These are phyloP conservation scores for Trypanosoma melophagium DNA, from an alignment of 208 protist species.

Conservation along the genomic window DNA sequence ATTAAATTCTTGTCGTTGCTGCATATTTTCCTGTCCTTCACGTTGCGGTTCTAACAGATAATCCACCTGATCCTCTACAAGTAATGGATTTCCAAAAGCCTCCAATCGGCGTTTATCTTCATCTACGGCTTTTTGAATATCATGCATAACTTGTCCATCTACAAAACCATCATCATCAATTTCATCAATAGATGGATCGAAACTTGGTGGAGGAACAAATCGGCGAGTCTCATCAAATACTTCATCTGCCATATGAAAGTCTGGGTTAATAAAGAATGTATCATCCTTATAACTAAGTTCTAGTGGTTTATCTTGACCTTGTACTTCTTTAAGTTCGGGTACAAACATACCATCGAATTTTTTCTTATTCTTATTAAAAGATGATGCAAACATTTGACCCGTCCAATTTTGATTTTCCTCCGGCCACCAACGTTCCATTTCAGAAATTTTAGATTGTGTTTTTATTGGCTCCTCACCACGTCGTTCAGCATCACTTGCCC, in stretches of 20 bases:
- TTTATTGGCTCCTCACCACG: constrained; percentile 50
- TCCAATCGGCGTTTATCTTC: constrained; percentile 83
- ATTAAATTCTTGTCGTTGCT: constrained; percentile 87
- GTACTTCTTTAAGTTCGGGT: constrained; percentile 75
- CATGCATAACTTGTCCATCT: constrained; percentile 74
- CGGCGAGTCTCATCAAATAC: constrained; percentile 74
- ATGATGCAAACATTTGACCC: constrained; percentile 67
- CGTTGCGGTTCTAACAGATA: constrained; percentile 80
- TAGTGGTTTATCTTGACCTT: constrained; percentile 53
- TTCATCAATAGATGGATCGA: constrained; percentile 82
- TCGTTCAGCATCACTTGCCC: constrained; percentile 68
- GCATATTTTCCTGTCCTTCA: constrained; percentile 76
- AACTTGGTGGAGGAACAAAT: constrained; percentile 76
- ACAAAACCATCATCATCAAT: constrained; percentile 85
- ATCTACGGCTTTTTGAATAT: constrained; percentile 81
- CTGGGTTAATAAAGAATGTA: constrained; percentile 68
- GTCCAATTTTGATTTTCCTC: constrained; percentile 67
- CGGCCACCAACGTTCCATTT: constrained; percentile 69
- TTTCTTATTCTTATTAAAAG: constrained; percentile 76
- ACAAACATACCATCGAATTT: constrained; percentile 84
- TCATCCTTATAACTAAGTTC: constrained; percentile 72
- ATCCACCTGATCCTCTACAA: constrained; percentile 86
- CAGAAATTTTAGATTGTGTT: constrained; percentile 21
- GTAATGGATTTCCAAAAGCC: constrained; percentile 86
- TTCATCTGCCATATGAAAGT: constrained; percentile 83